Evolutionary conservation across 768 basidiomycete species (phyloP), one percentile per base, ranked within the genome.

Genomic region (Termitomyces eurrhizus): DNA sequence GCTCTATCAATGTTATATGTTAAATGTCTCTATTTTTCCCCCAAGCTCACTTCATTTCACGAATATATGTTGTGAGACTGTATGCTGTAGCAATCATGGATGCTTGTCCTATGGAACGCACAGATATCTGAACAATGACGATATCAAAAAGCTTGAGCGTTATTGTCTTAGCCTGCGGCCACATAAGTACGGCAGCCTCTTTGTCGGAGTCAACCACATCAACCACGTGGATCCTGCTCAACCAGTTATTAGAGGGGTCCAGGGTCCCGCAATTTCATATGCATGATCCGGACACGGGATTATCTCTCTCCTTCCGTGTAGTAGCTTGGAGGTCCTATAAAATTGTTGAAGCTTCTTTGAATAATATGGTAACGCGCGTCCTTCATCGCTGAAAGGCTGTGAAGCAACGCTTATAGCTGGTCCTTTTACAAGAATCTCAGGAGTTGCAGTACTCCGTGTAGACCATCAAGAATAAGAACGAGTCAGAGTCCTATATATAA

Each of bases 401-500:
- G 7, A 11, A 26, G 4, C 24, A 45, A 12, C 3, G 4, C 13
- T 14, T 36, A 18, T 26, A 29, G 11, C 6, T 39, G 26, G 26
- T 45, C 32, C 32, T 35, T 36, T 44, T 44, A 8, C 32, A 46
- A 53, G 24, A 53, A 37, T 53, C 37, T 39, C 52, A 53, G 35
- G 21, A 39, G 52, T 36, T 44, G 4, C n/a, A 21, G 8, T 44
- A 21, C 24, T 26, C 24, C 24, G 21, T 45, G 21, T 12, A 12
- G 21, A 21, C 45, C 21, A 44, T 24, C n/a, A 26, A 46, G 45
- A 26, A 37, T 18, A 32, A 46, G 39, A 54, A 60, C 57, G 53
- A 62, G 57, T 61, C 54, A 64, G 52, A 46, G 54, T 50, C 33
- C 36, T 54, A 54, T 32, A 41, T 42, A 42, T 42, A 42, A 18